Base-by-base conservation (phyloP, 768 basidiomycete genomes). In the Mycena vulgaris region DNA sequence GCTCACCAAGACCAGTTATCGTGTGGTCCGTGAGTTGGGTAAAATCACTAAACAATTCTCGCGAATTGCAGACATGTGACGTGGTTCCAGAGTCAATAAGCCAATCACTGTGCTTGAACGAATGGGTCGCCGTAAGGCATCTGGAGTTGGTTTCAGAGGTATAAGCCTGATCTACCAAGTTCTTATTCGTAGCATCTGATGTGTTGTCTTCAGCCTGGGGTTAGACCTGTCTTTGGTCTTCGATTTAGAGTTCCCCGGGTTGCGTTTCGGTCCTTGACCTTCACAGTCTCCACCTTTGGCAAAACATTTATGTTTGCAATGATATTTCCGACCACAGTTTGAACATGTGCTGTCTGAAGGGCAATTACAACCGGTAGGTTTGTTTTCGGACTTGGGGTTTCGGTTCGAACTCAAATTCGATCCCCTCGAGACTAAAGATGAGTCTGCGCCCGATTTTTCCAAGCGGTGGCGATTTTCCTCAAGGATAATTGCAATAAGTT, bases 331-430 rank as follows among this genome's bases (percentile, higher is more conserved):
- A n/a, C n/a, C n/a, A n/a, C n/a, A n/a, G n/a, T n/a, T 52, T n/a
- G n/a, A n/a, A n/a, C n/a, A n/a, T n/a, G n/a, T n/a, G n/a, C n/a
- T n/a, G n/a, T n/a, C n/a, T n/a, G n/a, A n/a, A n/a, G n/a, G n/a
- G n/a, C n/a, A n/a, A n/a, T n/a, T n/a, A n/a, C n/a, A n/a, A n/a
- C n/a, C n/a, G n/a, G 48, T 49, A 23, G 48, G 25, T 25, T 55
- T 55, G 35, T 55, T 55, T n/a, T 16, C 33, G 23, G 53, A 55
- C 53, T 55, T 55, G 53, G 53, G 53, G 53, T 37, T 55, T 55
- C 53, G 53, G 53, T 55, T 55, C 53, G 53, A 35, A 55, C 31
- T 55, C 31, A 33, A 55, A 55, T 55, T 55, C 53, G 53, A 55
- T 55, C 53, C 53, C 53, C 53, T 55, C 53, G 53, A 55, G 53